phyloP scores from a whole-genome alignment of 2,329 filamentous ascomycete genomes.

The Ascochyta koolunga region DNA sequence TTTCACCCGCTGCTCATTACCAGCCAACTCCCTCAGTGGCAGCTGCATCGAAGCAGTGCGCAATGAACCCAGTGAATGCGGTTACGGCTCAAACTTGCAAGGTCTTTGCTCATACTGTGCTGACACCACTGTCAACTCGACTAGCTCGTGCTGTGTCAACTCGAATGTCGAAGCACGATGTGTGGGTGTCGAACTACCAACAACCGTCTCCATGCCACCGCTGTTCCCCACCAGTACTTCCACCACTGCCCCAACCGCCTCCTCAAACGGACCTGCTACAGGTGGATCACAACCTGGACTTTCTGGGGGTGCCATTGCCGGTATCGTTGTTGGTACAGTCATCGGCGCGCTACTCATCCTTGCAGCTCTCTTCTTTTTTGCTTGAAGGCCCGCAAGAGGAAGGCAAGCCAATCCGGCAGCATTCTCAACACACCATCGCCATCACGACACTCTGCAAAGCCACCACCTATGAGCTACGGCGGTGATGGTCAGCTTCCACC shows the following conservation, averaged over 20 bases:
- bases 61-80: conserved; percentile 89
- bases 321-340: conserved; percentile 83
- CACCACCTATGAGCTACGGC: conserved; percentile 50
- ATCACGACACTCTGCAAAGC: conserved; percentile 42
- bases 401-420: conserved; percentile 68
- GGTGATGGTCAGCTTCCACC: conserved; percentile 47
- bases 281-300: conserved; percentile 57
- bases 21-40: conserved; percentile 76
- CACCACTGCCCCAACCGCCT: conserved; percentile 57
- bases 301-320: conserved; percentile 87
- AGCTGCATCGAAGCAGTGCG: conserved; percentile 75
- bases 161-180: conserved; percentile 78
- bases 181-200: conserved; percentile 76
- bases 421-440: conserved; percentile 91
- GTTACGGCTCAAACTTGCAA: conserved; percentile 72
- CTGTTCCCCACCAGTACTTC: conserved; percentile 65
- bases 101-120: conserved; percentile 89
- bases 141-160: conserved; percentile 92
- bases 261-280: conserved; percentile 34
- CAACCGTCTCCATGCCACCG: conserved; percentile 65
- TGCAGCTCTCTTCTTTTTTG: conserved; percentile 67
- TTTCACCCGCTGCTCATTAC: conserved; percentile 86
- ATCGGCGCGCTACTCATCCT: conserved; percentile 73
- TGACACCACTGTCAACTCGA: conserved; percentile 83
- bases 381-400: conserved; percentile 61